Conservation (phyloP, 441 rosid genomes). For the Eruca vesicaria region DNA sequence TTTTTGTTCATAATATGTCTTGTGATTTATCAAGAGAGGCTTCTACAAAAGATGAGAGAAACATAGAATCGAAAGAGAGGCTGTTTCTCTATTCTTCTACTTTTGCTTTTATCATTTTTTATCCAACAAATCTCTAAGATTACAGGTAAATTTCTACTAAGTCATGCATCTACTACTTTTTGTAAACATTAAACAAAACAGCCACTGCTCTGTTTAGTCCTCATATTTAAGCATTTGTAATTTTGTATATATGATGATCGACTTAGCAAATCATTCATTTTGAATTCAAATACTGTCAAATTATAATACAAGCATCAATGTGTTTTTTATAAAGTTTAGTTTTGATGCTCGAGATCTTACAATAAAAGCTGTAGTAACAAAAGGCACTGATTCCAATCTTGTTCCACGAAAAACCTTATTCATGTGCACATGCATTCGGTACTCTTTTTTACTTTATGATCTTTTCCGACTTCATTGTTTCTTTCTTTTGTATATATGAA, state of each 20-base stretch:
- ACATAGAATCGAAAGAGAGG: constrained; percentile 25
- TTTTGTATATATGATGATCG: not conserved
- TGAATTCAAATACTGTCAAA: not conserved
- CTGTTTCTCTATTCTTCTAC: constrained; percentile 15
- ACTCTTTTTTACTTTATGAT: not conserved
- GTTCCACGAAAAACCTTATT: constrained; percentile 5
- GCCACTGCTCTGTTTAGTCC: not conserved
- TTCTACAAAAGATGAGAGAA: constrained; percentile 24
- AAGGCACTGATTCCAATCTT: constrained; percentile 12
- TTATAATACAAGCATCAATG: not conserved
- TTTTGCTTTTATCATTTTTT: not conserved
- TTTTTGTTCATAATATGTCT: constrained; percentile 20
- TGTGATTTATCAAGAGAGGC: constrained; percentile 20
- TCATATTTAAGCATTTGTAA: not conserved
- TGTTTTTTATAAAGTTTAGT: constrained; percentile 10
- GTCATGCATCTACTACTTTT: not conserved
- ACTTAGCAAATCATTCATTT: not conserved
- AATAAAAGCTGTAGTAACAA: not conserved
- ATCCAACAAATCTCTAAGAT: not conserved
- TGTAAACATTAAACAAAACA: not conserved
- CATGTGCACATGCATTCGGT: constrained; percentile 14
- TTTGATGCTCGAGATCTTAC: not conserved
- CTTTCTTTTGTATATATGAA: not conserved
- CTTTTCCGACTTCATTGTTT: not conserved
- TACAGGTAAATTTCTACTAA: constrained; percentile 5